Conservation (phyloP, 805 yeast genomes). For the Starmerella sp. region DNA sequence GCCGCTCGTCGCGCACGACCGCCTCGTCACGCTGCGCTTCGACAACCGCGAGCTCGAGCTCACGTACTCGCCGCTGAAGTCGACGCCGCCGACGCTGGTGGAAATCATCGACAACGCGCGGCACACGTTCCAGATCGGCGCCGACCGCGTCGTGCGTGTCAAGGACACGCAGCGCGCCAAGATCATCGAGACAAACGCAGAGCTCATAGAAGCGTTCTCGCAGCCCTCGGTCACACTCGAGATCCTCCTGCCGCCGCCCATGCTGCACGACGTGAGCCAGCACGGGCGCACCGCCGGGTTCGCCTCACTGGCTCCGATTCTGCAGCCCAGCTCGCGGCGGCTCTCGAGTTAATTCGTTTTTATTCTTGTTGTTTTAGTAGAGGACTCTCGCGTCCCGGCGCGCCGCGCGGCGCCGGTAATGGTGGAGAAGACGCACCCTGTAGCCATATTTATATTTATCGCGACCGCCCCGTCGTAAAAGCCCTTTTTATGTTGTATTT, state of each 20-base stretch:
- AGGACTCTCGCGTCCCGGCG: not conserved
- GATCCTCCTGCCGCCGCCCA: constrained; percentile 29
- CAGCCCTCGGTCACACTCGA: constrained; percentile 35
- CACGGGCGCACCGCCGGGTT: constrained; percentile 3
- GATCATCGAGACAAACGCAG: constrained; percentile 36
- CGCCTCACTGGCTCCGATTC: constrained; percentile 19
- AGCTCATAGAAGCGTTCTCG: constrained; percentile 38
- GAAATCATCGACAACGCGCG: constrained; percentile 75
- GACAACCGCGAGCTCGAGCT: constrained; percentile 40
- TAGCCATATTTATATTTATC: not conserved
- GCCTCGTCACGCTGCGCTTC: constrained; percentile 28
- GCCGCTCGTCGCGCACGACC: constrained; percentile 14
- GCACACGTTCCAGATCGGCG: constrained; percentile 51
- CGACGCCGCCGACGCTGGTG: constrained; percentile 67
- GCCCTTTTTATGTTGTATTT: not conserved
- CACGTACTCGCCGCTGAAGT: constrained; percentile 48
- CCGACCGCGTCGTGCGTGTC: constrained; percentile 31
- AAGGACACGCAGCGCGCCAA: constrained; percentile 26
- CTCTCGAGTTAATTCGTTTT: not conserved
- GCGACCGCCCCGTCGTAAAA: not conserved
- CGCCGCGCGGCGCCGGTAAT: not conserved
- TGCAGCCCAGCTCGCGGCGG: constrained; percentile 4
- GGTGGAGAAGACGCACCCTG: not conserved
- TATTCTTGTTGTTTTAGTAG: not conserved
- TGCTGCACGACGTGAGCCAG: constrained; percentile 13